Evolutionary conservation across 495 filamentous ascomycete species (phyloP).

Genomic region (Xylona heveae): DNA sequence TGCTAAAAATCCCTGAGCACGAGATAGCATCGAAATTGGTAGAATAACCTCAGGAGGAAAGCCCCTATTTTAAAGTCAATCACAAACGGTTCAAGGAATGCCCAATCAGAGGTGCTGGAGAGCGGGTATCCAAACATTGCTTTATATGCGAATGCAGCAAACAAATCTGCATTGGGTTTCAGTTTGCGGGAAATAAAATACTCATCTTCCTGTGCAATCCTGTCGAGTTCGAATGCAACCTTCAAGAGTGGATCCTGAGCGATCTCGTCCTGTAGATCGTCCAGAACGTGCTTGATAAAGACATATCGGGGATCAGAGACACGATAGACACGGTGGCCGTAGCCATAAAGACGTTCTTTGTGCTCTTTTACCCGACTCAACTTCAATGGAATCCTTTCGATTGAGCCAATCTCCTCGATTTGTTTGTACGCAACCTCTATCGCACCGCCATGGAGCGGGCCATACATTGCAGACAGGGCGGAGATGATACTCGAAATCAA

Average conservation of each 20-base stretch:
- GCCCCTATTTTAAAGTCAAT: too few relatives aligned
- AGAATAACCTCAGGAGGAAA: too few relatives aligned
- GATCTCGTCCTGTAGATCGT: slow-evolving; percentile 17
- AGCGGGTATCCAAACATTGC: slow-evolving; percentile 17
- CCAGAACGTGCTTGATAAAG: slow-evolving; percentile 24
- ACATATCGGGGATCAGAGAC: slow-evolving; percentile 27
- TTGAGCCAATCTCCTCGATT: slow-evolving; percentile 21
- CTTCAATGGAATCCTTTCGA: slow-evolving; percentile 23
- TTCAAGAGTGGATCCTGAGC: slow-evolving; percentile 22
- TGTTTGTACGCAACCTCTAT: slow-evolving; percentile 32
- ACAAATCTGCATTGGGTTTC: slow-evolving; percentile 35
- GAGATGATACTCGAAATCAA: slow-evolving; percentile 24
- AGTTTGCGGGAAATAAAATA: slow-evolving; percentile 27
- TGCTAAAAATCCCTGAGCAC: too few relatives aligned
- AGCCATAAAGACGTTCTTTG: slow-evolving; percentile 32
- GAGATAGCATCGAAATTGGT: too few relatives aligned
- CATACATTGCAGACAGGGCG: slow-evolving; percentile 26
- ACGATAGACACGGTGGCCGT: slow-evolving; percentile 35
- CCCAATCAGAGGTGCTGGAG: too few relatives aligned
- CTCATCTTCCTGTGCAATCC: slow-evolving; percentile 24
- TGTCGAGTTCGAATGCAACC: slow-evolving; percentile 28
- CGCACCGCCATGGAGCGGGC: slow-evolving; percentile 35
- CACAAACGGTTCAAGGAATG: too few relatives aligned
- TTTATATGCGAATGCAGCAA: slow-evolving; percentile 32
- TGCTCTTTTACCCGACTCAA: slow-evolving; percentile 28